A percentile compares a stretch with the other conserved stretches of the same genome.
Evolutionary conservation across 306 rosid genomes (phyloP).

Genomic region (Rosa rugosa): DNA sequence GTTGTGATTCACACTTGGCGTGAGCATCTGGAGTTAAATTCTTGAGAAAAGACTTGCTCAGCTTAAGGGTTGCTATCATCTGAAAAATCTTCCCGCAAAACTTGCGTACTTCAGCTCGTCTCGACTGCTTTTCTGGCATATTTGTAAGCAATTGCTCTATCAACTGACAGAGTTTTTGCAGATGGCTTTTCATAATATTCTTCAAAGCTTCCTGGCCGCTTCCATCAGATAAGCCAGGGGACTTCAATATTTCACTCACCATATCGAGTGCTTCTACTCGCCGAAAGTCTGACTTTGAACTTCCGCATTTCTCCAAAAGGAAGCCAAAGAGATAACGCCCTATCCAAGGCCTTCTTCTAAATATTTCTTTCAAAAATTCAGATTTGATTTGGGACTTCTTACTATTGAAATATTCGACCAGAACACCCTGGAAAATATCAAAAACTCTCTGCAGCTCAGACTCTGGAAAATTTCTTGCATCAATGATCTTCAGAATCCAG

Average conservation of each 20-base stretch:
- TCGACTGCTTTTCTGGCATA: slow-evolving; percentile 64
- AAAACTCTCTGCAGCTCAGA: slow-evolving; percentile 54
- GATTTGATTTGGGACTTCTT: slow-evolving; percentile 80
- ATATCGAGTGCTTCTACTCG: slow-evolving; percentile 79
- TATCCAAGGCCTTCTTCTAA: slow-evolving; percentile 75
- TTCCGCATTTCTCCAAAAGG: slow-evolving; percentile 65
- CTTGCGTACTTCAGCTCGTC: slow-evolving; percentile 60
- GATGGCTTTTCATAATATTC: slow-evolving; percentile 47
- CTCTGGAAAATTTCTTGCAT: slow-evolving; percentile 55
- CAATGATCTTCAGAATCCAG: slow-evolving; percentile 80
- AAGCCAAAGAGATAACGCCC: slow-evolving; percentile 64
- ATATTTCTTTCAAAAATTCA: slow-evolving; percentile 73
- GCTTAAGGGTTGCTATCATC: slow-evolving; percentile 43
- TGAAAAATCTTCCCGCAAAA: slow-evolving; percentile 59
- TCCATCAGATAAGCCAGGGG: slow-evolving; percentile 37
- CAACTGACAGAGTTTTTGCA: slow-evolving; percentile 48
- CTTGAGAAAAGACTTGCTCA: slow-evolving; percentile 47
- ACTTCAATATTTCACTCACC: slow-evolving; percentile 59
- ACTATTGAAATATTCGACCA: slow-evolving; percentile 57
- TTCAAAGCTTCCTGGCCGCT: slow-evolving; percentile 41
- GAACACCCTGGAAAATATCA: slow-evolving; percentile 52
- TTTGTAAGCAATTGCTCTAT: slow-evolving; percentile 63
- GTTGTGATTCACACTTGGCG: slow-evolving; percentile 55
- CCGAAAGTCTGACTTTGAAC: slow-evolving; percentile 70
- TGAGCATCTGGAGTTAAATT: slow-evolving; percentile 51